Evolutionary conservation across 139 green algal genomes (phyloP).

Genomic region (Astrephomene gubernaculifera): DNA sequence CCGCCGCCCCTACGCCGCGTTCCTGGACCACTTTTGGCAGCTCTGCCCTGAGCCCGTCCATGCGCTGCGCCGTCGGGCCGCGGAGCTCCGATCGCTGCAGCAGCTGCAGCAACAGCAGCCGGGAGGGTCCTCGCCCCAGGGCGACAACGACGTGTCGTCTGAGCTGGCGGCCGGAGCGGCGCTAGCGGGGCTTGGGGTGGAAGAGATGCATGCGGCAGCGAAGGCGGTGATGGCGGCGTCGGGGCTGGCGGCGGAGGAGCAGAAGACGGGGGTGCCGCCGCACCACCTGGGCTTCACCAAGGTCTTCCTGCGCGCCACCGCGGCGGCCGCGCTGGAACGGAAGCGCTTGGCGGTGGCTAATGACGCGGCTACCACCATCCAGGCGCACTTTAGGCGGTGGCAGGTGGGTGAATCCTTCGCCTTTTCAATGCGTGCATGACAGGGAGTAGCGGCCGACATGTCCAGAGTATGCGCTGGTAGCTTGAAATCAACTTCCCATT

Average conservation of each 20-base stretch:
- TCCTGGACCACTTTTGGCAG: slow-evolving; percentile 94
- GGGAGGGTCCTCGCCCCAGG: neutral
- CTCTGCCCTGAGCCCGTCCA: slow-evolving; percentile 68
- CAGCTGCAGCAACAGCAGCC: slow-evolving; percentile 48
- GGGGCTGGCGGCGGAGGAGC: neutral
- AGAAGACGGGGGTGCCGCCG: neutral
- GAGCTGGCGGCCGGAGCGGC: neutral
- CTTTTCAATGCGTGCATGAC: too few species aligned
- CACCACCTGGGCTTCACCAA: slow-evolving; percentile 90
- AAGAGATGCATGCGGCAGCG: slow-evolving; percentile 19
- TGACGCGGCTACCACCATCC: slow-evolving; percentile 74
- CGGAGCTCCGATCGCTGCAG: neutral
- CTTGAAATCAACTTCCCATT: too few species aligned
- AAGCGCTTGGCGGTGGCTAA: slow-evolving; percentile 78
- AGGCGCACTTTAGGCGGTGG: slow-evolving; percentile 70
- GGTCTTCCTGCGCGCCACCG: slow-evolving; percentile 66
- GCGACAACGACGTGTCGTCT: neutral
- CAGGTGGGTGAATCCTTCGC: too few species aligned
- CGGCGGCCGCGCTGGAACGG: slow-evolving; percentile 93
- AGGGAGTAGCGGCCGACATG: too few species aligned
- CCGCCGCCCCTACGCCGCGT: slow-evolving; percentile 82
- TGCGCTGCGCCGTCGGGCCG: slow-evolving; percentile 34
- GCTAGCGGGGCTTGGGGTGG: neutral
- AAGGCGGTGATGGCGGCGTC: slow-evolving; percentile 55
- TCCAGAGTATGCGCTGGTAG: too few species aligned